phyloP scores from a whole-genome alignment of 2,329 filamentous ascomycete genomes.

The Cordyceps pruinosa region DNA sequence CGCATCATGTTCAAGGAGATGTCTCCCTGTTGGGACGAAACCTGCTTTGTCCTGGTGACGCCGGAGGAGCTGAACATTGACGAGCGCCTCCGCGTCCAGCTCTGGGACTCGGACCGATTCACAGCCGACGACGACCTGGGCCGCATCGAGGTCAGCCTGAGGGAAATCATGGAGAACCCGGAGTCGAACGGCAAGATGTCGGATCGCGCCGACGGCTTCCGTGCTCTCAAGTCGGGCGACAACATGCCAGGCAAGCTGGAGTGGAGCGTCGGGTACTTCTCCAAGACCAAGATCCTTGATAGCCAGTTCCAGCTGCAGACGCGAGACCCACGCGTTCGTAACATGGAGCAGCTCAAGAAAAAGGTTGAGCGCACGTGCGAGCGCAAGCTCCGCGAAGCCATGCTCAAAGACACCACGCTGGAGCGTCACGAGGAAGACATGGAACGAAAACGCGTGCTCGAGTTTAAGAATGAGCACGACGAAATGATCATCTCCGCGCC shows the following conservation, averaged over 20 bases:
- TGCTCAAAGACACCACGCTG: slow-evolving; percentile 34
- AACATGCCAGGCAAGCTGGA: slow-evolving; percentile 61
- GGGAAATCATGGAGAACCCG: slow-evolving; percentile 53
- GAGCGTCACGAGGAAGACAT: slow-evolving; percentile 54
- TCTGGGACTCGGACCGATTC: slow-evolving; percentile 70
- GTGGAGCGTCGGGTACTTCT: slow-evolving; percentile 67
- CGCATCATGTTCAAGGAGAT: slow-evolving; percentile 59
- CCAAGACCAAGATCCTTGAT: slow-evolving; percentile 56
- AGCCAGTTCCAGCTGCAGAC: slow-evolving; percentile 57
- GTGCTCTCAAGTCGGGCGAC: slow-evolving; percentile 57
- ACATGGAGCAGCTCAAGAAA: slow-evolving; percentile 50
- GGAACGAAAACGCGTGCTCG: slow-evolving; percentile 60
- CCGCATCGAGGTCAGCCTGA: slow-evolving; percentile 62
- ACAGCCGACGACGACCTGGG: slow-evolving; percentile 70
- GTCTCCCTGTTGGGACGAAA: slow-evolving; percentile 65
- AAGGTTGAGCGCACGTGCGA: slow-evolving; percentile 49
- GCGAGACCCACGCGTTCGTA: slow-evolving; percentile 49
- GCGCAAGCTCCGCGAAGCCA: slow-evolving; percentile 58
- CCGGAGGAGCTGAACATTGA: slow-evolving; percentile 65
- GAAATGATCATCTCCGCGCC: slow-evolving; percentile 62
- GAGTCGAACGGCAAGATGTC: slow-evolving; percentile 56
- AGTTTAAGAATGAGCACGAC: slow-evolving; percentile 54
- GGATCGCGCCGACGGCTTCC: slow-evolving; percentile 58
- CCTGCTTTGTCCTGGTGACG: slow-evolving; percentile 60
- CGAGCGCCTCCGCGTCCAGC: slow-evolving; percentile 60